Evolutionary conservation across 345 rosid species (phyloP).

Genomic region (Lenwebbia sp.): DNA sequence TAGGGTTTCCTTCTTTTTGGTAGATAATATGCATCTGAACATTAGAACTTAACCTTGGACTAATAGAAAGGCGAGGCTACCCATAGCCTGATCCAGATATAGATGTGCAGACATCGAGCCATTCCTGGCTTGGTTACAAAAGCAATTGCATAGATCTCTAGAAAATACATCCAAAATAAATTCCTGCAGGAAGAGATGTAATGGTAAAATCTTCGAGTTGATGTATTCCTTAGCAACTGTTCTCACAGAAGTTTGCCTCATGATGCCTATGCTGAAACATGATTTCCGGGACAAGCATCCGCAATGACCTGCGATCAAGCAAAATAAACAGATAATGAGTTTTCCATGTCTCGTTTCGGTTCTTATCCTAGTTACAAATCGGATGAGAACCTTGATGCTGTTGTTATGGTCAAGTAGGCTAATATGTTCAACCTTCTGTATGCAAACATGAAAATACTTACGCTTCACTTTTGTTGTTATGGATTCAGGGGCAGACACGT

Average conservation of each 20-base stretch:
- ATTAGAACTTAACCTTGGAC: neutral
- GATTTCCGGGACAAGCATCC: neutral
- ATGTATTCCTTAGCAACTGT: neutral
- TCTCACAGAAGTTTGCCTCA: neutral
- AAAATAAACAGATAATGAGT: neutral
- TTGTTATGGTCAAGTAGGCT: neutral
- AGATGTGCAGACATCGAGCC: neutral
- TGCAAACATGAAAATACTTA: neutral
- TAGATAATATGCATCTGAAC: neutral
- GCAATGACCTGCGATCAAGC: neutral
- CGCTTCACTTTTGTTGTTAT: neutral
- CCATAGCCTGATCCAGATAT: neutral
- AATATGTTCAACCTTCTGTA: neutral
- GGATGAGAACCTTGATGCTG: neutral
- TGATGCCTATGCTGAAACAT: neutral
- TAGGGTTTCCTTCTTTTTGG: neutral
- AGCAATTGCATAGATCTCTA: neutral
- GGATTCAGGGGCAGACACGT: slow-evolving; percentile 57
- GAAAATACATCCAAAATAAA: neutral
- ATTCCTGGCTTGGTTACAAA: neutral
- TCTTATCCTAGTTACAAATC: neutral
- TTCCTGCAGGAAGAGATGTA: neutral
- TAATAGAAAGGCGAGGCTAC: neutral
- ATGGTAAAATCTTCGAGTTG: neutral
- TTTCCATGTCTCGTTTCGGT: neutral